Base-by-base conservation (phyloP, 177 flowering plant genomes). In the Vitis hybrid region DNA sequence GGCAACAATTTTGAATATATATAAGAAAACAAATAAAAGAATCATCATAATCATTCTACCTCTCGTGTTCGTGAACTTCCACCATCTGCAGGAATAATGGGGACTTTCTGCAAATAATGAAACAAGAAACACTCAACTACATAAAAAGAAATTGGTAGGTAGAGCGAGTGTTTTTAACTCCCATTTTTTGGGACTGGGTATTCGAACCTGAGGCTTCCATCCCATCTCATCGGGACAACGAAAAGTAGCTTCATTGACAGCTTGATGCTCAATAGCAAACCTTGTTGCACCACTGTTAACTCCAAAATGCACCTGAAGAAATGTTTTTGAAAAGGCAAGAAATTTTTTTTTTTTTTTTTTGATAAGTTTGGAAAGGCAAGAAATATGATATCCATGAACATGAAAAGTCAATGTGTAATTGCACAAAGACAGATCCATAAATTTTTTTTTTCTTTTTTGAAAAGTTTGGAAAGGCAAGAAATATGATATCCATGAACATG, bases 161-260 rank as follows among this genome's bases (percentile, higher is more conserved):
- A 21, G 14, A 20, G 52, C 41, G 53, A 58, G 35, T 35, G 49
- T 7, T 30, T 48, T 24, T 20, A 59, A 11, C 48, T 57, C 13
- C 21, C 10, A 2, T 27, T 27, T 21, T 27, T 2, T 27, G 27
- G 27, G 27, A 27, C 27, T 24, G 64, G 14, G 50, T 46, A 61
- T 15, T 68, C 77, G 59, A 68, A 94, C 98, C 95, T 88, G 97
- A 74, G 98, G 98, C 71, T 93, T 94, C 98, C 98, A 94, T 76
- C 96, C 98, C 83, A 92, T 71, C 81, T 94, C 93, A 84, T 94
- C 98, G 55, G 98, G 94, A 76, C 97, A 94, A 35, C 96, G 96
- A 67, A 93, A 94, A 64, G 99, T 91, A 72, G 99, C 99, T 81
- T 94, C 99, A 81, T 93, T 94, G 30, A 91, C 84, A 62, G 98